phyloP scores from a whole-genome alignment of 306 rosid genomes.

The Myrica gale region DNA sequence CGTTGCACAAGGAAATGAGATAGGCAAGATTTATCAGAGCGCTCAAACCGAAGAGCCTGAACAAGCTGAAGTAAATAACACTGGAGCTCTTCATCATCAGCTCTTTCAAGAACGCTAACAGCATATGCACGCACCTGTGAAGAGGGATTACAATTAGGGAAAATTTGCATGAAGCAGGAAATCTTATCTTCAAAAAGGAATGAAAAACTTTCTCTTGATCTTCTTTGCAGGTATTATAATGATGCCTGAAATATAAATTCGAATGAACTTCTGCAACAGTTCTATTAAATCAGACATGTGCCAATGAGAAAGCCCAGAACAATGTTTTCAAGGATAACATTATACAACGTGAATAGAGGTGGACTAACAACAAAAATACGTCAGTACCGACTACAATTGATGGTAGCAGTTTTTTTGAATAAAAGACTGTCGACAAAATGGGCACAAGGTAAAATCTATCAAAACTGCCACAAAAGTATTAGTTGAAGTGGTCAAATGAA shows the following conservation, averaged over 20 bases:
- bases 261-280: background rate
- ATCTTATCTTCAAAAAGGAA: background rate
- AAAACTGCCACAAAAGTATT: background rate
- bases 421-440: background rate
- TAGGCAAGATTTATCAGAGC: constrained; percentile 91
- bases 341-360: background rate
- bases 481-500: background rate
- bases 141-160: constrained; percentile 16
- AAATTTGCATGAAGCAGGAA: background rate
- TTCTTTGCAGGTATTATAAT: background rate
- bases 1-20: constrained; percentile 89
- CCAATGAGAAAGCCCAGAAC: background rate
- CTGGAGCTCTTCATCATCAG: constrained; percentile 96
- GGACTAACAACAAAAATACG: background rate
- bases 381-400: background rate
- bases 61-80: constrained; percentile 97
- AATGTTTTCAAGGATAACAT: background rate
- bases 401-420: background rate
- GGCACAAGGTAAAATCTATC: background rate
- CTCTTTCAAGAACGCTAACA: constrained; percentile 97
- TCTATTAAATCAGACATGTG: background rate
- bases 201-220: background rate
- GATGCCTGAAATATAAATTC: background rate
- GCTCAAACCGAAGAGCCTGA: constrained; percentile 98
- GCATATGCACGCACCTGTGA: constrained; percentile 99